Percentiles rank a stretch among this genome's conserved stretches.
phyloP scores from a whole-genome alignment of 257 asterid genomes.

The Rauvolfia tetraphylla region DNA sequence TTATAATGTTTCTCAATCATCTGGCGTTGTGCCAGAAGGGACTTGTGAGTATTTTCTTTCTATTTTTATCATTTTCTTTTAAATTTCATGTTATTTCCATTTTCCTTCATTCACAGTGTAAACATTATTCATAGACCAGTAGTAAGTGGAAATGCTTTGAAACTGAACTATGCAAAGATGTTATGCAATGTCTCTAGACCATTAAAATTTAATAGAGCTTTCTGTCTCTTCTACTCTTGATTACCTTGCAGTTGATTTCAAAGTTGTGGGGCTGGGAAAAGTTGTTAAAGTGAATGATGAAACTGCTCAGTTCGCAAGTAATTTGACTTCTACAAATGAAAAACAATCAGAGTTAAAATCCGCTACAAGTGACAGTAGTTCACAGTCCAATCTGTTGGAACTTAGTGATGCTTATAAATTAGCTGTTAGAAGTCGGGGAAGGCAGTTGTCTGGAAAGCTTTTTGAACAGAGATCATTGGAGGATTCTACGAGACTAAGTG shows the following conservation, averaged over 20 bases:
- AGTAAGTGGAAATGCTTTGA: not conserved
- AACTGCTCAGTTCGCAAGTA: constrained; percentile 28
- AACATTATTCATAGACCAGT: not conserved
- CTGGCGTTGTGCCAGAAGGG: constrained; percentile 25
- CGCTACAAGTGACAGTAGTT: constrained; percentile 27
- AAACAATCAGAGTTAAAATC: constrained; percentile 37
- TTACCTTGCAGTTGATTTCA: constrained; percentile 28
- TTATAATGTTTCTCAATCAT: constrained; percentile 25
- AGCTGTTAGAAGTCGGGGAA: constrained; percentile 59
- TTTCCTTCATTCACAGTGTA: not conserved
- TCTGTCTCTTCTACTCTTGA: constrained; percentile 7
- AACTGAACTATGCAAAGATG: not conserved
- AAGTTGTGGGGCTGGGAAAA: constrained; percentile 22
- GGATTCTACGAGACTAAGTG: constrained; percentile 63
- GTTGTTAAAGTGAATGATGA: constrained; percentile 22
- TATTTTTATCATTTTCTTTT: not conserved
- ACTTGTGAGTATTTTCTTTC: constrained; percentile 35
- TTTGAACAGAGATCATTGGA: constrained; percentile 70
- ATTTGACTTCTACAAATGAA: constrained; percentile 26
- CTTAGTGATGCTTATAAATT: constrained; percentile 79
- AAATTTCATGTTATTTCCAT: not conserved
- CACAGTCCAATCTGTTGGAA: constrained; percentile 48
- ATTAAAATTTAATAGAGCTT: constrained; percentile 6
- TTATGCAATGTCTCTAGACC: not conserved
- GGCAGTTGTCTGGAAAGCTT: constrained; percentile 73